Percentiles rank a stretch among this genome's conserved stretches.
Evolutionary conservation across 805 yeast genomes (phyloP).

Genomic region (Starmerella sirachaensis): DNA sequence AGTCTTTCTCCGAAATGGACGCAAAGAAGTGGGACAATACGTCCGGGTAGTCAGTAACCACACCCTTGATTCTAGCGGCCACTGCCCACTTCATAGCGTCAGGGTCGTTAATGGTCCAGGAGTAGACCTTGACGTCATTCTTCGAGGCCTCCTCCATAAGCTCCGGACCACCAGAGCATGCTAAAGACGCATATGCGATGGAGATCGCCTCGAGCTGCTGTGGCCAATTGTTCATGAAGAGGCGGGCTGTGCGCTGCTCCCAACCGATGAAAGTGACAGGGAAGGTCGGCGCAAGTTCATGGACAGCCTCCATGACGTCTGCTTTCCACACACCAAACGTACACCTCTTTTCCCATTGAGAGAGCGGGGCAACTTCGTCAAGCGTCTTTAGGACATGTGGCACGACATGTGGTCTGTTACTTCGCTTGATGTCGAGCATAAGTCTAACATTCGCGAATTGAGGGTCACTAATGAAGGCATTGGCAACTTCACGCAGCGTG

Average conservation of each 20-base stretch:
- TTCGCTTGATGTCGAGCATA: constrained; percentile 43
- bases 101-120: constrained; percentile 43
- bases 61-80: constrained; percentile 30
- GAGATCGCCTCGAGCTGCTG: constrained; percentile 50
- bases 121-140: constrained; percentile 31
- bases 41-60: constrained; percentile 35
- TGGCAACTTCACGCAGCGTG: constrained; percentile 32
- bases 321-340: constrained; percentile 45
- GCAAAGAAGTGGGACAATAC: constrained; percentile 18
- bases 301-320: constrained; percentile 36
- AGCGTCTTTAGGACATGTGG: constrained; percentile 32
- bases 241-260: constrained; percentile 27
- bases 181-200: constrained; percentile 32
- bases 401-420: constrained; percentile 35
- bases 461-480: constrained; percentile 32
- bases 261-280: constrained; percentile 32
- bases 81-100: constrained; percentile 31
- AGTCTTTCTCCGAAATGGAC: constrained; percentile 21
- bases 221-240: constrained; percentile 29
- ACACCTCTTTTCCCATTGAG: constrained; percentile 36
- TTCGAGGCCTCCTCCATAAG: constrained; percentile 28
- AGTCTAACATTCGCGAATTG: constrained; percentile 26
- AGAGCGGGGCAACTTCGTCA: constrained; percentile 30
- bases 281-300: constrained; percentile 29
- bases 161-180: constrained; percentile 33